Percentiles rank a stretch among this genome's conserved stretches.
These are phyloP conservation scores for Sabuloglossum arenarium DNA, from an alignment of 495 filamentous ascomycete species.

Conservation along the genomic window DNA sequence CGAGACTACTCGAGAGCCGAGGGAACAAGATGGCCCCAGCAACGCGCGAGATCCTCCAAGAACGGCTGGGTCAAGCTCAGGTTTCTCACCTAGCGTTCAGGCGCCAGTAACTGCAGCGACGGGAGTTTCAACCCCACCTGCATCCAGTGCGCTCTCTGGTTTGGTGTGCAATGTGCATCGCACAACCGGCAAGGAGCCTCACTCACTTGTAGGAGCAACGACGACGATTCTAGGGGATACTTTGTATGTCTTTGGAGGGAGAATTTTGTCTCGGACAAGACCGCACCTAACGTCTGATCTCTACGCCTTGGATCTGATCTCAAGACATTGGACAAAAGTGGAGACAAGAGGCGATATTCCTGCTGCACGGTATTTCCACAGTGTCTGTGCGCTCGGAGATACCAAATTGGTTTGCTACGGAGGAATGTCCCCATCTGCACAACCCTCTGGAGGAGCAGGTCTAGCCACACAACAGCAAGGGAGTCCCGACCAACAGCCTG, in stretches of 20 bases:
- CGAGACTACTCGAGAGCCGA: neutral
- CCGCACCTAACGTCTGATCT: slow-evolving; percentile 73
- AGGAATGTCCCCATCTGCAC: slow-evolving; percentile 84
- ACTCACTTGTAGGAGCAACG: slow-evolving; percentile 78
- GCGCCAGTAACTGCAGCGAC: neutral
- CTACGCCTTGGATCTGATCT: slow-evolving; percentile 81
- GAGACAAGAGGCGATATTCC: slow-evolving; percentile 72
- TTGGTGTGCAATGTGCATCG: slow-evolving; percentile 84
- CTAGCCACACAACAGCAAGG: slow-evolving; percentile 13
- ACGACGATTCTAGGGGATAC: slow-evolving; percentile 90
- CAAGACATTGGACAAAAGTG: slow-evolving; percentile 78
- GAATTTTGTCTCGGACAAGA: slow-evolving; percentile 60
- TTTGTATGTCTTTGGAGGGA: slow-evolving; percentile 87
- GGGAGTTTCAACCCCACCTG: neutral
- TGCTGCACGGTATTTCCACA: slow-evolving; percentile 88
- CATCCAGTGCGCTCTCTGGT: slow-evolving; percentile 42
- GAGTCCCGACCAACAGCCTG: slow-evolving; percentile 35
- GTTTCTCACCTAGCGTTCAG: neutral
- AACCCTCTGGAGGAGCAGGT: slow-evolving; percentile 28
- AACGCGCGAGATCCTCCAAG: neutral
- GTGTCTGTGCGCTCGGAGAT: slow-evolving; percentile 78
- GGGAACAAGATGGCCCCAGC: neutral
- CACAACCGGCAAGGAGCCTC: slow-evolving; percentile 81
- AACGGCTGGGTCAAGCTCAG: neutral
- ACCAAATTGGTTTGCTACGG: slow-evolving; percentile 95